Conservation (phyloP, 176 grass and related monocot genomes). For the Cenchrus fungigraminus region DNA sequence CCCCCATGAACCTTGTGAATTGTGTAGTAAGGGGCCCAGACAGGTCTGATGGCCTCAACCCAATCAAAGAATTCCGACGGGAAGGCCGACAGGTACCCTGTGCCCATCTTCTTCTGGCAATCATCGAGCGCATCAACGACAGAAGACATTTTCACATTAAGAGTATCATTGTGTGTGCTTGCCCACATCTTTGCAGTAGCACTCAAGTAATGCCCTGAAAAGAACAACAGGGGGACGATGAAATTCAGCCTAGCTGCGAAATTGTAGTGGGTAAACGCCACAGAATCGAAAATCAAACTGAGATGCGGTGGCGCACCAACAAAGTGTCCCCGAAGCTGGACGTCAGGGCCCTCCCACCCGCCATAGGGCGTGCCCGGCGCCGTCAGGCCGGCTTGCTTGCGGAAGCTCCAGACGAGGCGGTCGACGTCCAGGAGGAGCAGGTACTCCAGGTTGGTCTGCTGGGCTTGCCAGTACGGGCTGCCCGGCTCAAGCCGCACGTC, state of each 20-base stretch:
- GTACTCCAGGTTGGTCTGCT: slow-evolving; percentile 92
- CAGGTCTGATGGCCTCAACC: slow-evolving; percentile 64
- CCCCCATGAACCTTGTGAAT: slow-evolving; percentile 74
- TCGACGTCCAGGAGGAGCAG: slow-evolving; percentile 77
- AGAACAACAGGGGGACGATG: background rate
- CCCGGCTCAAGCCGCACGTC: slow-evolving; percentile 64
- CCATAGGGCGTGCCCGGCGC: slow-evolving; percentile 59
- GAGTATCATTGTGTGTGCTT: slow-evolving; percentile 77
- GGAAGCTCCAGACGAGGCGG: slow-evolving; percentile 74
- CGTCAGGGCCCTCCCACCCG: slow-evolving; percentile 70
- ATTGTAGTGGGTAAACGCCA: background rate
- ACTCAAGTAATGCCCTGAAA: slow-evolving; percentile 94
- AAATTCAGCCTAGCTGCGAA: slow-evolving; percentile 18
- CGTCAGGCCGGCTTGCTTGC: slow-evolving; percentile 57
- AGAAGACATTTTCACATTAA: slow-evolving; percentile 61
- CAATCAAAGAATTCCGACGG: slow-evolving; percentile 85
- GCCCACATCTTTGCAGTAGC: slow-evolving; percentile 88
- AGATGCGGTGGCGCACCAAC: slow-evolving; percentile 51
- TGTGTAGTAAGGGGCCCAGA: slow-evolving; percentile 98
- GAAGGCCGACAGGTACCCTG: slow-evolving; percentile 92
- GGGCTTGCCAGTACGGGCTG: slow-evolving; percentile 60
- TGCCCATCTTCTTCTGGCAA: slow-evolving; percentile 87
- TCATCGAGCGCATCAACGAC: slow-evolving; percentile 61
- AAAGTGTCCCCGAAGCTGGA: slow-evolving; percentile 79
- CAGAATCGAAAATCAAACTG: background rate